Base-by-base conservation (phyloP, 2,329 filamentous ascomycete genomes). In the Bimuria novae-zelandiae region DNA sequence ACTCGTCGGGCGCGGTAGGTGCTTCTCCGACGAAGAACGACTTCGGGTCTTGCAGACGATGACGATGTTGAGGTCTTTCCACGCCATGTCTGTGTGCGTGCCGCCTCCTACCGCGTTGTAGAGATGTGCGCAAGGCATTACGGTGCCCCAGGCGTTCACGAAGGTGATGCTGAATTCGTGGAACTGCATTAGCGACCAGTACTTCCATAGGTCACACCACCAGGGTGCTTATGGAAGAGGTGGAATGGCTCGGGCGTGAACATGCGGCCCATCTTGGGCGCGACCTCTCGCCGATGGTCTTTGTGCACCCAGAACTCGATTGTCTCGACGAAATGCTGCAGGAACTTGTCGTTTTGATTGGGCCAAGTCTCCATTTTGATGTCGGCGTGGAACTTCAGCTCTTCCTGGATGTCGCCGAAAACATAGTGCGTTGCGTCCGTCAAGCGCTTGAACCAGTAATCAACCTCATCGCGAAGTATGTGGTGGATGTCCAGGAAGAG, bases 31-130 rank as follows among this genome's bases (percentile, higher is more conserved):
- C 64, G 44, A 74, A 79, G 51, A 80, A 69, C 21, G 54, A 67
- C 0, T 68, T 55, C 0, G 55, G 21, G 2, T 66, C 67, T 8
- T 78, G 64, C 0, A 72, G n/a, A 1, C 19, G 1, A 66, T 48
- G 0, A 69, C 33, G 4, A 75, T 7, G 1, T 77, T 72, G 72
- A 81, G 76, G 55, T 80, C 78, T 1, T 47, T 42, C 78, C 78
- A 80, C 3, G 12, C 5, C 1, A 19, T 48, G 0, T 46, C 3
- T 0, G 75, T 21, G 1, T 73, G 46, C 2, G 63, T 62, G 46
- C 76, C 70, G 11, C 64, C 16, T 12, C 37, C 47, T 1, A 75
- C 46, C 1, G 77, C 76, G 43, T 78, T 75, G 63, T 80, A 80
- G 1, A 81, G 57, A 41, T 82, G 78, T 1, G 54, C 56, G 0